Evolutionary conservation across 176 grass and related monocot genomes (phyloP), one percentile per base, ranked within the genome.

Genomic region (Otatea glauca): DNA sequence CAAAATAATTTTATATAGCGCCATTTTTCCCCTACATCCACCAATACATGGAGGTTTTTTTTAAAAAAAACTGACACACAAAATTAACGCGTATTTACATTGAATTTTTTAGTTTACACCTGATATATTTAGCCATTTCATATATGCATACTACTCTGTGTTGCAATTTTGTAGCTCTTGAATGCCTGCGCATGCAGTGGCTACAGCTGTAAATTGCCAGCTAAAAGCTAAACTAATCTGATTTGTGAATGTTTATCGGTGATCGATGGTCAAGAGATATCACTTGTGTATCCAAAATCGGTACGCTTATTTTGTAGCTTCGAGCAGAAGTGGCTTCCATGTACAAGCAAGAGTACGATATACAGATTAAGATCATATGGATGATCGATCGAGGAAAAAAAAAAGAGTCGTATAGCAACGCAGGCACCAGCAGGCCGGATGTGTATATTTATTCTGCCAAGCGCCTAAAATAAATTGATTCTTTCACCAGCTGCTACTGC

Each of bases 271-370:
- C 27, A 34, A 55, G 72, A 55, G 27, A 50, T n/a, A 79, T 20
- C 25, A 13, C 2, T 39, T 44, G 8, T 59, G 37, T 35, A 70
- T 58, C 66, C 42, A 44, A 41, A 11, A 66, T 23, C 29, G 61
- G 49, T 70, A 12, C 21, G 49, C 32, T 70, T 81, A 43, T 43
- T 43, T 58, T 51, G 17, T 59, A 20, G 23, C 6, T 39, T 38
- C 79, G 13, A 81, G 49, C 35, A 56, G 66, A 59, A 71, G 79
- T 81, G 65, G 79, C 70, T 25, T 82, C 66, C 66, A 82, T 55
- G 45, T 72, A 60, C 29, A 39, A 5, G 24, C 14, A 20, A 51
- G 44, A 67, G 18, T 5, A 50, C 32, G 10, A 24, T 56, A 2
- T 27, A 51, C 8, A 51, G 9, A 61, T 59, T 15, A 49, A 64